Conservation (phyloP, 2,329 filamentous ascomycete genomes). For the Diaporthe sp. region DNA sequence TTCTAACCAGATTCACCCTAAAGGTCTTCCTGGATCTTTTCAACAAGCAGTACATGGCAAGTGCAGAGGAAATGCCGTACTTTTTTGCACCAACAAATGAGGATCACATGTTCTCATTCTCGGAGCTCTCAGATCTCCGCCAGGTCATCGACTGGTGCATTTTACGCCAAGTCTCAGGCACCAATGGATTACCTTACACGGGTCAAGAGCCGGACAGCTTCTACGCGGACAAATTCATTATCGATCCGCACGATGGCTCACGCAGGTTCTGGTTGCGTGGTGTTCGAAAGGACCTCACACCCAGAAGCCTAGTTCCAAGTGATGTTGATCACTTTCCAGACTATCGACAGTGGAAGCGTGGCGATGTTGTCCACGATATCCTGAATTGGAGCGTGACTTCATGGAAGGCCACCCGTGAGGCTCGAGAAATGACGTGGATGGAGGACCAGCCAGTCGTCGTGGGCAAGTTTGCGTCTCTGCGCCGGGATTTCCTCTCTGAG, state of each 20-base stretch:
- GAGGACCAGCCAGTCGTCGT: conserved; percentile 84
- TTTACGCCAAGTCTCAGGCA: conserved; percentile 53
- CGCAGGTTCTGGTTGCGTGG: conserved; percentile 68
- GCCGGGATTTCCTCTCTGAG: conserved; percentile 85
- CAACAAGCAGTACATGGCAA: conserved; percentile 82
- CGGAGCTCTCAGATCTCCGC: conserved; percentile 36
- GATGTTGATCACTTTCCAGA: conserved; percentile 57
- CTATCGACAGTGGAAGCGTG: conserved; percentile 54
- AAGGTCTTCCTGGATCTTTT: conserved; percentile 85
- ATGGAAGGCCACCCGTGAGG: conserved; percentile 33
- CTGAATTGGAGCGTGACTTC: conserved; percentile 81
- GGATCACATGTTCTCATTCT: conserved; percentile 43
- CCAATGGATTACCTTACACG: conserved; percentile 51
- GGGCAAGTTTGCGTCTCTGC: conserved; percentile 77
- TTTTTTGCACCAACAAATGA: conserved; percentile 74
- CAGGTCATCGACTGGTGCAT: conserved; percentile 70
- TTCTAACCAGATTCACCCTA: conserved; percentile 79
- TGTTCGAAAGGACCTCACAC: conserved; percentile 67
- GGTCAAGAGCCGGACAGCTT: conserved; percentile 57
- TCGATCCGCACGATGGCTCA: conserved; percentile 71
- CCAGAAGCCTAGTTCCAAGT: conserved; percentile 72
- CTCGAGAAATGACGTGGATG: conserved; percentile 58
- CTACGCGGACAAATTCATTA: conserved; percentile 63
- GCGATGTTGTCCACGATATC: conserved; percentile 66
- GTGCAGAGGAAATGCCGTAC: conserved; percentile 77